Evolutionary conservation across 2,329 filamentous ascomycete genomes (phyloP).

Genomic region (Stachybotrys echinatus): DNA sequence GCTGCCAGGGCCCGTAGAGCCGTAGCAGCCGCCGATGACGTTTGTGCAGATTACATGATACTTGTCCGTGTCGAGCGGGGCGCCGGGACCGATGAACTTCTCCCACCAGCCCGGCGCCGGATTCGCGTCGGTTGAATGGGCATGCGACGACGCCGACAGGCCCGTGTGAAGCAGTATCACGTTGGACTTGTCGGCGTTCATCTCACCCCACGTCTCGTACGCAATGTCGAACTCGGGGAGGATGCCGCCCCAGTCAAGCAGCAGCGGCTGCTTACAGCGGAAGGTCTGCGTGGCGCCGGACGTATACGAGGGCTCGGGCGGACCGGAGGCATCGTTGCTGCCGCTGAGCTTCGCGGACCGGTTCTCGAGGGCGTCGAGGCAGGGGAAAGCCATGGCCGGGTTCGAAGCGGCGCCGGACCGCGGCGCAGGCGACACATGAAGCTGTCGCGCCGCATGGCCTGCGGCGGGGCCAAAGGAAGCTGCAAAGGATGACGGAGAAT

Average conservation of each 20-base stretch:
- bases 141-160: conserved; percentile 94
- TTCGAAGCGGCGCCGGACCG: conserved; percentile 54
- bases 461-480: neutral
- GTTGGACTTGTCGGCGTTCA: conserved; percentile 79
- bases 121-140: conserved; percentile 84
- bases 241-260: conserved; percentile 94
- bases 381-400: conserved; percentile 83
- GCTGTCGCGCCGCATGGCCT: conserved; percentile 7
- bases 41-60: conserved; percentile 96
- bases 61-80: conserved; percentile 81
- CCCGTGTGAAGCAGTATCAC: conserved; percentile 91
- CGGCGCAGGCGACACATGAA: conserved; percentile 13
- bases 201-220: conserved; percentile 84
- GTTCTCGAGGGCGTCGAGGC: conserved; percentile 77
- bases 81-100: conserved; percentile 88
- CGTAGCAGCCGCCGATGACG: conserved; percentile 92
- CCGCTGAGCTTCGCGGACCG: conserved; percentile 63
- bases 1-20: conserved; percentile 85
- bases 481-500: neutral
- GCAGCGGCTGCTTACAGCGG: conserved; percentile 66
- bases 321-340: conserved; percentile 48
- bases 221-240: conserved; percentile 84
- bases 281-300: conserved; percentile 78
- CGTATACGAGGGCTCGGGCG: conserved; percentile 92
- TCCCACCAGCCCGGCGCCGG: conserved; percentile 97